These are phyloP conservation scores for Corynespora cassiicola DNA, from an alignment of 2,329 filamentous ascomycete species.

Conservation along the genomic window DNA sequence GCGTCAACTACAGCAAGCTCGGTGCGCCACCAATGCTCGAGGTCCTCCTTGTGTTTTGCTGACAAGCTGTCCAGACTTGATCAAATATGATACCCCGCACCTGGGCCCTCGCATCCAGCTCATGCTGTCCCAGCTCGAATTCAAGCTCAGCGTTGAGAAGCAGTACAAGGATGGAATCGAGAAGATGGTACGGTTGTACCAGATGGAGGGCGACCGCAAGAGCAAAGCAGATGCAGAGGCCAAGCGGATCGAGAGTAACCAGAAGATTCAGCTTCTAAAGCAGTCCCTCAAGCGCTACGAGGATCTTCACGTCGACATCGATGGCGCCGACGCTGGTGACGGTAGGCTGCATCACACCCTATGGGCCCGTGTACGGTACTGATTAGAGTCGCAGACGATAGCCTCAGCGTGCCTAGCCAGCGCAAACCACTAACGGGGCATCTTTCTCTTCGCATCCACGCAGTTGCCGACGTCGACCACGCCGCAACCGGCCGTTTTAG, in stretches of 20 bases:
- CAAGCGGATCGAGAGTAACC: constrained; percentile 90
- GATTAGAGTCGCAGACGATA: constrained; percentile 74
- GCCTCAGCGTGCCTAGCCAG: constrained; percentile 92
- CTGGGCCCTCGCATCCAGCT: constrained; percentile 97
- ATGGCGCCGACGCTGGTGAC: constrained; percentile 76
- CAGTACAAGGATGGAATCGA: constrained; percentile 99
- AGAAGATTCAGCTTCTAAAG: constrained; percentile 95
- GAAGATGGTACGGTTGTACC: constrained; percentile 98
- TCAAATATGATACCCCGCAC: constrained; percentile 97
- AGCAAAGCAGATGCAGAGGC: constrained; percentile 92
- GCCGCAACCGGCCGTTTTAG: constrained; percentile 82
- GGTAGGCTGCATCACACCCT: too few relatives aligned
- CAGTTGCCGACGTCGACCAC: constrained; percentile 94
- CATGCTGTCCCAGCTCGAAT: constrained; percentile 98
- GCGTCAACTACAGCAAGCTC: constrained; percentile 92
- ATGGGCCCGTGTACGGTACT: too few relatives aligned
- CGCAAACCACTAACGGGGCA: constrained; percentile 95
- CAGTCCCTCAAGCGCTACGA: constrained; percentile 97
- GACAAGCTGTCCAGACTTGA: constrained; percentile 71
- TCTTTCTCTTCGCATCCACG: constrained; percentile 82
- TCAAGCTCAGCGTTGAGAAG: constrained; percentile 98
- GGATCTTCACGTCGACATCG: constrained; percentile 93
- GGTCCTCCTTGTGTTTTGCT: constrained; percentile 15
- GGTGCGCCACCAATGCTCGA: constrained; percentile 62
- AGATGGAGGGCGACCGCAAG: constrained; percentile 96